These are phyloP conservation scores for Straminergon stramineum DNA, from an alignment of 225 moss, liverwort and hornwort species.

Conservation along the genomic window DNA sequence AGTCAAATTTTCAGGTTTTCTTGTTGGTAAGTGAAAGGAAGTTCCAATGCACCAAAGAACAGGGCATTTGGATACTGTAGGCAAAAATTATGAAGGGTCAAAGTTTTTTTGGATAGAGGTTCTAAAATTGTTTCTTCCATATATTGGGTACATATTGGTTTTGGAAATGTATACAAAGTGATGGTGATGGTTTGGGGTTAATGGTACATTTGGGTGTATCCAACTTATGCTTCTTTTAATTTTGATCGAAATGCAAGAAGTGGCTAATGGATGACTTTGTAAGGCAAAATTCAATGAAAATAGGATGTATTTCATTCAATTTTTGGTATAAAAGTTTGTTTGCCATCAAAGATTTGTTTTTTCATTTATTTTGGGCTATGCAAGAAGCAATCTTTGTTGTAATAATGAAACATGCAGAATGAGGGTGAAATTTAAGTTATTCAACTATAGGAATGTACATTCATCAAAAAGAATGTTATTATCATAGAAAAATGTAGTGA, in stretches of 20 bases:
- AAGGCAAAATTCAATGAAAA: accelerated
- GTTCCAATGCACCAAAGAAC: not conserved
- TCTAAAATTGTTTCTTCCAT: not conserved
- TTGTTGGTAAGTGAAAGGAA: not conserved
- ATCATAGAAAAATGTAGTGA: not conserved
- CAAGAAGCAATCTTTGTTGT: accelerated
- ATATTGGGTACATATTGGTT: not conserved
- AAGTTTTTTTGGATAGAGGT: not conserved
- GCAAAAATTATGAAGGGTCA: not conserved
- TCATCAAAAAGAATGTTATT: not conserved
- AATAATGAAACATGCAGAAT: not conserved
- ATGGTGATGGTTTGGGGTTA: not conserved
- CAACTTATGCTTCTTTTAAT: not conserved
- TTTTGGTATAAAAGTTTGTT: not conserved
- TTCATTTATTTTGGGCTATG: not conserved
- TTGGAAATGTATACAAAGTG: not conserved
- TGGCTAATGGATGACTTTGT: too few relatives aligned
- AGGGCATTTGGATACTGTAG: accelerated
- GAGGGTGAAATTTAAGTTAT: not conserved
- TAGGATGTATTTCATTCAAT: not conserved
- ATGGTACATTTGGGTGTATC: too few relatives aligned
- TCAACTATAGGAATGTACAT: too few relatives aligned
- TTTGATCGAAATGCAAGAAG: not conserved
- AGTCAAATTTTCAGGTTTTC: not conserved
- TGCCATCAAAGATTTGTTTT: not conserved